Evolutionary conservation across 805 yeast species (phyloP).

Genomic region (Hanseniaspora thailandica): DNA sequence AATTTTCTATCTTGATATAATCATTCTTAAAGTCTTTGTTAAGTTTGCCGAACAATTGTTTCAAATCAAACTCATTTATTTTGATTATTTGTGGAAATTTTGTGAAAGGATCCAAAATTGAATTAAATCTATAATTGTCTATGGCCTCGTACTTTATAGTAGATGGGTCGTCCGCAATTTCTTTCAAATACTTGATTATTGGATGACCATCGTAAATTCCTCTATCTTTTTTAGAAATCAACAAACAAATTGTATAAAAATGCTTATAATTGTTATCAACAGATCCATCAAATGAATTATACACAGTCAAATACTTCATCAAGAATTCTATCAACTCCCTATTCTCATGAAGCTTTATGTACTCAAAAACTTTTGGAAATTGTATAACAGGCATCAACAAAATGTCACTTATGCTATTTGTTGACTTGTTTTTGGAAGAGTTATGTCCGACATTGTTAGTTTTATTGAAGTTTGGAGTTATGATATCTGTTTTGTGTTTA

Average conservation of each 20-base stretch:
- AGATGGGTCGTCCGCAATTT: neutral
- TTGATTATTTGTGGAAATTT: conserved; percentile 5
- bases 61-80: conserved; percentile 7
- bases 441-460: too few relatives aligned
- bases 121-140: neutral
- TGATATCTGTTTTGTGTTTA: neutral
- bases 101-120: neutral
- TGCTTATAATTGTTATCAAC: neutral
- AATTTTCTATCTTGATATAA: neutral
- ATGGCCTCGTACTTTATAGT: neutral
- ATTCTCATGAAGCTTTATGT: conserved; percentile 2
- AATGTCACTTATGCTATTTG: neutral
- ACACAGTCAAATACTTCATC: neutral
- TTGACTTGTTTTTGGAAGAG: neutral
- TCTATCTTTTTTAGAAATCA: neutral
- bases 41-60: neutral
- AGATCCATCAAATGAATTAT: neutral
- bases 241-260: conserved; percentile 1
- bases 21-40: neutral
- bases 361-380: conserved; percentile 9
- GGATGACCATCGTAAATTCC: neutral
- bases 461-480: neutral
- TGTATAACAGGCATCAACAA: conserved; percentile 1
- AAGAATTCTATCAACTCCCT: conserved; percentile 11
- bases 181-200: neutral